Percentiles rank a stretch among this genome's conserved stretches.
Evolutionary conservation across 208 protist genomes (phyloP).

Genomic region (Wallacemonas rigidus): DNA sequence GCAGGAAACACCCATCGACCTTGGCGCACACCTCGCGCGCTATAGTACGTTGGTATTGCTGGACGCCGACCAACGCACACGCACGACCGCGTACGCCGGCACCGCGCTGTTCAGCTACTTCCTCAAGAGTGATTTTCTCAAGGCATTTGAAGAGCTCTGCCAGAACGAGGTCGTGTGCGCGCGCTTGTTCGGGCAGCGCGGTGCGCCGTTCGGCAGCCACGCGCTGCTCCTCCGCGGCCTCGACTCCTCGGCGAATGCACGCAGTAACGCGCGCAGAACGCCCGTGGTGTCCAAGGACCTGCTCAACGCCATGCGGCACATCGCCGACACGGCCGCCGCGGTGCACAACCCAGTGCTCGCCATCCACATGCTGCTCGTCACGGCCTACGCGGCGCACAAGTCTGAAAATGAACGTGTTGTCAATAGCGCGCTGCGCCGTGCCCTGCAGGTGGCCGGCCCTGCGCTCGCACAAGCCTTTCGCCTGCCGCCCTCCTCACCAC

Average conservation of each 20-base stretch:
- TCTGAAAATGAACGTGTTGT: neutral
- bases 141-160: constrained; percentile 72
- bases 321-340: constrained; percentile 56
- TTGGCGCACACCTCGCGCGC: constrained; percentile 48
- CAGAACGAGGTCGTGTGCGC: constrained; percentile 57
- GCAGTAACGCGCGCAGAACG: constrained; percentile 9
- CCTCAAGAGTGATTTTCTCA: constrained; percentile 48
- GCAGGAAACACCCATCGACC: constrained; percentile 65
- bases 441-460: constrained; percentile 59
- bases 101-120: constrained; percentile 76
- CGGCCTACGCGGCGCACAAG: constrained; percentile 26
- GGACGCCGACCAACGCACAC: constrained; percentile 37
- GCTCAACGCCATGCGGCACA: constrained; percentile 50
- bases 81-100: constrained; percentile 34
- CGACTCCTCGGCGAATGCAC: neutral
- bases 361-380: constrained; percentile 52
- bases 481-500: constrained; percentile 36
- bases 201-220: constrained; percentile 22
- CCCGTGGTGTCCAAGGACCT: constrained; percentile 42
- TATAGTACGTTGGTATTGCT: constrained; percentile 69
- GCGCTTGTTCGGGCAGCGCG: constrained; percentile 63
- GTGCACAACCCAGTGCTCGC: constrained; percentile 51
- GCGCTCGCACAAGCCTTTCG: constrained; percentile 65
- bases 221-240: constrained; percentile 24
- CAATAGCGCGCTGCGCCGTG: constrained; percentile 42